Evolutionary conservation across 768 basidiomycete species (phyloP), one percentile per base, ranked within the genome.

Genomic region (Psilocybe sp.): DNA sequence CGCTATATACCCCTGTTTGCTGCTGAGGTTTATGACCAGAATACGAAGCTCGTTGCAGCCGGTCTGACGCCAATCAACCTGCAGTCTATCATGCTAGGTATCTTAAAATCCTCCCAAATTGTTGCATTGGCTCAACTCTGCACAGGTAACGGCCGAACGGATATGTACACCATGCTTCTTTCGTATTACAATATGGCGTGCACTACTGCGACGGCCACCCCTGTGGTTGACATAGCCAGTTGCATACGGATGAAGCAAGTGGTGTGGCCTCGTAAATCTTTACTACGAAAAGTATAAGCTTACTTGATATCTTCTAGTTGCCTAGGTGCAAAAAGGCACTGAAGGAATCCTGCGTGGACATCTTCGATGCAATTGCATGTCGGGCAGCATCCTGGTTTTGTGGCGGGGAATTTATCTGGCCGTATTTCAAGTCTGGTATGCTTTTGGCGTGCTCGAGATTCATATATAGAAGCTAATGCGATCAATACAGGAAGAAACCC

Each of bases 1-100:
- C 78, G 81, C 9, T 87, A 88, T 59, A 70, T 89, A 1, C 87
- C 85, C 1, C 69, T 87, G 1, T 92, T 92, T 53, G 90, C 89
- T 0, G 76, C 87, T 12, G 84, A 85, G 41, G 81, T 92, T 12
- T 79, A 84, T 44, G 91, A 92, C 64, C 80, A 85, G 56, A 92
- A 93, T 62, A 60, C 64, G 40, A 60, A 71, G 18, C 71, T 86
- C 11, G 66, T 71, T 39, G 63, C 75, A 15, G 78, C 69, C 5
- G 86, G 77, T 61, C 18, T 84, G 74, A 50, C 77, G 65, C 58
- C 73, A 55, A 57, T 92, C 56, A 91, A 91, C 63, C 69, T 92
- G 10, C 70, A 78, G 49, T 85, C 82, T 50, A 73, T 89, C 13
- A 72, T 92, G 64, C 90, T 92, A 48, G 88, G 85, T 59, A 71